Conservation (phyloP, 2,329 filamentous ascomycete genomes). For the Aspergillus aculeatinus region DNA sequence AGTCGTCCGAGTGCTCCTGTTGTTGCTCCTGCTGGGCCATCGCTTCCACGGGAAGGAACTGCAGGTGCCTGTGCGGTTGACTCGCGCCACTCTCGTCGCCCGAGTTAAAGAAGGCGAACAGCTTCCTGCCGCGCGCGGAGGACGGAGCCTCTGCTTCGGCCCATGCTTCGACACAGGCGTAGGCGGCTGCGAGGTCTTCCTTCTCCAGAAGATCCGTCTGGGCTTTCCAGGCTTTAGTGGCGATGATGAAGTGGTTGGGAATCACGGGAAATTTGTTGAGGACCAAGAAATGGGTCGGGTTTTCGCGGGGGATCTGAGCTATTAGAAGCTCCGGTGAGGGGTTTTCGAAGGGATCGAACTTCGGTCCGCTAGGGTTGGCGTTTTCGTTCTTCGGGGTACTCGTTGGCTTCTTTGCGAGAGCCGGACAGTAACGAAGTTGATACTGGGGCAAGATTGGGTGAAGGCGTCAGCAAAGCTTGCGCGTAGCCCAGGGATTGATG, state of each 20-base stretch:
- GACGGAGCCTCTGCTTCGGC: slow-evolving; percentile 7
- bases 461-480: not conserved
- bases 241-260: slow-evolving; percentile 50
- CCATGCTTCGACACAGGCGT: slow-evolving; percentile 46
- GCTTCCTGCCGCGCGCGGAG: slow-evolving; percentile 23
- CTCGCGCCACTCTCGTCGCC: slow-evolving; percentile 50
- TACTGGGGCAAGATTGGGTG: slow-evolving; percentile 32
- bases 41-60: slow-evolving; percentile 49
- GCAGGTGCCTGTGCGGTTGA: slow-evolving; percentile 49
- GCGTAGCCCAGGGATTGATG: not conserved
- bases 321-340: slow-evolving; percentile 45
- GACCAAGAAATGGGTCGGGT: slow-evolving; percentile 42
- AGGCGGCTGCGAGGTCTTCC: slow-evolving; percentile 43
- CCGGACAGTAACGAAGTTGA: slow-evolving; percentile 51
- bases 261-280: slow-evolving; percentile 53
- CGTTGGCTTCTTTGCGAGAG: slow-evolving; percentile 46
- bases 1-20: slow-evolving; percentile 26
- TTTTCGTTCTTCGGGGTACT: slow-evolving; percentile 24
- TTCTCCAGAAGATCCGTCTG: slow-evolving; percentile 47
- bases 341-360: slow-evolving; percentile 47
- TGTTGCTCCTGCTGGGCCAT: slow-evolving; percentile 37
- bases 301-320: slow-evolving; percentile 36
- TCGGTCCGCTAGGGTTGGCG: slow-evolving; percentile 21
- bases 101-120: slow-evolving; percentile 53
- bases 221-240: slow-evolving; percentile 44